Conservation (phyloP, 1,139 yeast species). For the Yamadazyma friedrichii region DNA sequence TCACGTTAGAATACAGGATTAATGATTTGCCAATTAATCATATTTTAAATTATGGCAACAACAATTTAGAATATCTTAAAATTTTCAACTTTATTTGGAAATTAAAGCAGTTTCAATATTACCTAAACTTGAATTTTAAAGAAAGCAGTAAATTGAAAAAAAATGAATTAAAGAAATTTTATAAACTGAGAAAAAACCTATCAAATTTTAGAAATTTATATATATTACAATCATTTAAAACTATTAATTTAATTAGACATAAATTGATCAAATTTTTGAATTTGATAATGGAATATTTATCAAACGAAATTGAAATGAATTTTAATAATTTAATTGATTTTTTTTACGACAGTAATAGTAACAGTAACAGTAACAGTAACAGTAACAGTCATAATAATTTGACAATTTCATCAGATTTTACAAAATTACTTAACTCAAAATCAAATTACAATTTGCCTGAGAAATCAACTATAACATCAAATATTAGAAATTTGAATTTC, state of each 20-base stretch:
- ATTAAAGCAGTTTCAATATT: constrained; percentile 58
- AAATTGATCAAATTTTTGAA: constrained; percentile 47
- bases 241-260: constrained; percentile 45
- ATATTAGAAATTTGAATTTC: constrained; percentile 34
- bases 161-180: constrained; percentile 29
- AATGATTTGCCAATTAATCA: constrained; percentile 52
- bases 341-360: constrained; percentile 8
- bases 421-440: constrained; percentile 10
- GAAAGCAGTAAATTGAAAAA: constrained; percentile 34
- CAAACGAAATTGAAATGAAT: constrained; percentile 48
- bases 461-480: constrained; percentile 9
- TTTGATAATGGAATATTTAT: constrained; percentile 41
- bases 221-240: constrained; percentile 34
- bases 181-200: constrained; percentile 9
- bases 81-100: constrained; percentile 87
- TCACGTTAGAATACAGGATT: constrained; percentile 79
- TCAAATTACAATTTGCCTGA: constrained; percentile 17
- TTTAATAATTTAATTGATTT: constrained; percentile 24
- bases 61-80: constrained; percentile 62
- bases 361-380: constrained; percentile 22
- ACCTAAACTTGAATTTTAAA: constrained; percentile 43
- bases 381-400: constrained; percentile 5
- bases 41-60: constrained; percentile 38
- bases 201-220: constrained; percentile 18
- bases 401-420: constrained; percentile 9